These are phyloP conservation scores for Castanea mollissima DNA, from an alignment of 306 rosid species.

Conservation along the genomic window DNA sequence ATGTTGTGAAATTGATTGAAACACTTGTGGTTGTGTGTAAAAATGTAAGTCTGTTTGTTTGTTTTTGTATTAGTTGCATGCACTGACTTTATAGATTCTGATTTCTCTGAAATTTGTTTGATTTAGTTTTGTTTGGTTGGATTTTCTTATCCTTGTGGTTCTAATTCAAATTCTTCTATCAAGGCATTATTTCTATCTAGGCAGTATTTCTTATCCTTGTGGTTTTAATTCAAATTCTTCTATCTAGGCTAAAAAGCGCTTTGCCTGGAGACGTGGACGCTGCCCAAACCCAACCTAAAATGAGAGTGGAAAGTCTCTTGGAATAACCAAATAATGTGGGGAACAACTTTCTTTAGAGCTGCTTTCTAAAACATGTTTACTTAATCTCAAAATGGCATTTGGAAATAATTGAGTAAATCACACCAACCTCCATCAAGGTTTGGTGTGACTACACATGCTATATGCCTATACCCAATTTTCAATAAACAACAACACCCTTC, in stretches of 20 bases:
- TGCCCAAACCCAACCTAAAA: not conserved
- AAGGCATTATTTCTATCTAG: too few species aligned
- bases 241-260: not conserved
- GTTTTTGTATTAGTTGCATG: not conserved
- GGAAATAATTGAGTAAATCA: not conserved
- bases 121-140: not conserved
- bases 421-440: too few species aligned
- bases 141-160: not conserved
- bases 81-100: not conserved
- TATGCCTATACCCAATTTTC: too few species aligned
- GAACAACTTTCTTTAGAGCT: not conserved
- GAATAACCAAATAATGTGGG: not conserved
- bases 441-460: too few species aligned
- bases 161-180: conserved; percentile 22
- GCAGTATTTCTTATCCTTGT: not conserved
- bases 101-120: not conserved
- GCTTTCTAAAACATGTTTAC: not conserved
- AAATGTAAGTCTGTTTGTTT: conserved; percentile 1
- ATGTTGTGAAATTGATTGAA: conserved; percentile 5
- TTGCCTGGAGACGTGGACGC: too few species aligned
- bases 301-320: not conserved
- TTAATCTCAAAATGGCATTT: not conserved
- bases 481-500: too few species aligned
- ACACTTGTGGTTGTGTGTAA: not conserved
- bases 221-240: too few species aligned